Conservation (phyloP, 2,329 filamentous ascomycete species). For the Phoma sp. region DNA sequence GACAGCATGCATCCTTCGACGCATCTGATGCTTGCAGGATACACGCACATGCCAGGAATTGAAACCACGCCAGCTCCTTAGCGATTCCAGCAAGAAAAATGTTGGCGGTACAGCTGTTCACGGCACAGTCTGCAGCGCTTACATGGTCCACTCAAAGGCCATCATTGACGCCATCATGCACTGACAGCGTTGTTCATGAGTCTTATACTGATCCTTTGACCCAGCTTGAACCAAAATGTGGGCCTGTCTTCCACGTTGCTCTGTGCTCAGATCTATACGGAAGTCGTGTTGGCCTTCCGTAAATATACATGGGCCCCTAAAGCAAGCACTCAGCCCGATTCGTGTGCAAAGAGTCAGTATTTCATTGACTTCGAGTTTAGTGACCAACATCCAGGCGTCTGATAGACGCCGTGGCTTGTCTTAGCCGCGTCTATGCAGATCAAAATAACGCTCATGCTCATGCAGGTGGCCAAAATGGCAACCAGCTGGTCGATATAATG, state of each 20-base stretch:
- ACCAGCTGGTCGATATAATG: not conserved
- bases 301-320: not conserved
- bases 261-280: not conserved
- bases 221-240: not conserved
- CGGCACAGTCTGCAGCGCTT: constrained; percentile 5
- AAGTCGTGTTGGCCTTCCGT: not conserved
- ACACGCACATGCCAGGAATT: not conserved
- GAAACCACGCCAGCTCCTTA: constrained; percentile 5
- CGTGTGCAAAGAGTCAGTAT: no score
- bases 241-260: not conserved
- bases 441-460: not conserved
- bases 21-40: not conserved
- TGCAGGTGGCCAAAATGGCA: not conserved
- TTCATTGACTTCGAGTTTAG: not conserved
- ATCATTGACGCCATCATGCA: not conserved
- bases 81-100: not conserved
- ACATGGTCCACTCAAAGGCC: not conserved
- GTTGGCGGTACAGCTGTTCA: constrained; percentile 1
- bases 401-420: not conserved
- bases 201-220: not conserved
- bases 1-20: not conserved
- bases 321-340: not conserved
- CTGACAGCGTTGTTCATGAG: not conserved
- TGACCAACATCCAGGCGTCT: not conserved
- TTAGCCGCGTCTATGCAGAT: constrained; percentile 8